Evolutionary conservation across 139 green algal species (phyloP).

Genomic region (Asterochloris sp.): DNA sequence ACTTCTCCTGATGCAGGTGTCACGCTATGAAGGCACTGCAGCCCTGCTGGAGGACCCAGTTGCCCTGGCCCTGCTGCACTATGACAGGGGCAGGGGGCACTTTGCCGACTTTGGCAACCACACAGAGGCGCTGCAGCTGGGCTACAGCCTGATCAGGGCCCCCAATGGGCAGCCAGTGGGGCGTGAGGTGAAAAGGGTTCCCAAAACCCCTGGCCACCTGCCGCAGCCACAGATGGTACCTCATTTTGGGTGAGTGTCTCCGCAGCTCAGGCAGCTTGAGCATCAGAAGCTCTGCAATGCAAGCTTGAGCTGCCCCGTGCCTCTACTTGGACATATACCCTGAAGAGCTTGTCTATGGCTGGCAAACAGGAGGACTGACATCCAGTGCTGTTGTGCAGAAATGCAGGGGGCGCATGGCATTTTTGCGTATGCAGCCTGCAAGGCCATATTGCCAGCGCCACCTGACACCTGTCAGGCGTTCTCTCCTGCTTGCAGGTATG

Average conservation of each 20-base stretch:
- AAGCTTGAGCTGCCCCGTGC: no score
- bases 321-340: not conserved
- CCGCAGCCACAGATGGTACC: conserved; percentile 63
- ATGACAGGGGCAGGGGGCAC: conserved; percentile 36
- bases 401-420: not conserved
- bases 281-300: no score
- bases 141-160: conserved; percentile 12
- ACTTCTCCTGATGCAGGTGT: conserved; percentile 11
- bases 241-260: conserved; percentile 58
- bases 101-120: conserved; percentile 90
- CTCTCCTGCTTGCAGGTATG: conserved; percentile 51
- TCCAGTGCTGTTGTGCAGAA: not conserved
- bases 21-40: conserved; percentile 24
- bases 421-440: not conserved
- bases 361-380: not conserved
- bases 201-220: not conserved
- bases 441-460: not conserved
- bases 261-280: not conserved
- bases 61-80: conserved; percentile 69
- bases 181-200: conserved; percentile 2
- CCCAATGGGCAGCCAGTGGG: not conserved
- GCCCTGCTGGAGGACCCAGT: conserved; percentile 40
- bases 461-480: not conserved
- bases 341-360: not conserved
- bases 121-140: conserved; percentile 71